phyloP scores from a whole-genome alignment of 805 yeast genomes.

The Hanseniaspora lachancei region DNA sequence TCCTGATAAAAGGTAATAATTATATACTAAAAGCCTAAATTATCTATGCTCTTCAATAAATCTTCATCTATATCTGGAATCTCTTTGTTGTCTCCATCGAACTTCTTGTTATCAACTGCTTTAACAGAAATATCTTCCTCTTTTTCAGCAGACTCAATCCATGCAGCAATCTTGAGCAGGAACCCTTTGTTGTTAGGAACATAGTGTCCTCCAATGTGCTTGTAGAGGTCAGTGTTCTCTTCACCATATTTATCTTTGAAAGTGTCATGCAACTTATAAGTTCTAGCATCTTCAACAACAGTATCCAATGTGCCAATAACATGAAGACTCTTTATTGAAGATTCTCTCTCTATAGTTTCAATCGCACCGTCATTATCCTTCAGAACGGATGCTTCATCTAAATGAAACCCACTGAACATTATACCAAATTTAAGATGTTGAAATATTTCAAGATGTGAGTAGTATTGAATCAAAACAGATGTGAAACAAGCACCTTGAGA shows the following conservation, averaged over 20 bases:
- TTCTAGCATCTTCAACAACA: constrained; percentile 62
- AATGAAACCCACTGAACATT: constrained; percentile 52
- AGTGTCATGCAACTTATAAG: constrained; percentile 41
- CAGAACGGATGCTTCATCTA: constrained; percentile 20
- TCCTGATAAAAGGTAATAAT: not conserved
- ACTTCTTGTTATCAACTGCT: not conserved
- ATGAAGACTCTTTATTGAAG: constrained; percentile 41
- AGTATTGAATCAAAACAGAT: constrained; percentile 44
- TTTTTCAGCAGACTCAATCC: constrained; percentile 22
- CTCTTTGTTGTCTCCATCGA: constrained; percentile 8
- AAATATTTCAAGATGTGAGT: constrained; percentile 29
- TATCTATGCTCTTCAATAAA: constrained; percentile 29
- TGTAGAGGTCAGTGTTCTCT: constrained; percentile 34
- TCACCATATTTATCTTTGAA: constrained; percentile 26
- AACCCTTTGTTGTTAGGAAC: constrained; percentile 69
- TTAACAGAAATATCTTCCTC: not conserved
- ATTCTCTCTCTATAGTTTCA: constrained; percentile 18
- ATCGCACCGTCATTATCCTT: constrained; percentile 12
- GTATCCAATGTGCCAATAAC: constrained; percentile 81
- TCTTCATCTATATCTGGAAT: constrained; percentile 26
- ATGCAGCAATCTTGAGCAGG: constrained; percentile 25
- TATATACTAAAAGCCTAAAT: constrained; percentile 25
- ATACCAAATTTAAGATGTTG: constrained; percentile 49
- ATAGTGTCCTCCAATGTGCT: constrained; percentile 92
- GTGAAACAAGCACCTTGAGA: constrained; percentile 87